Conservation (phyloP, 768 basidiomycete species). For the Leccinum ochraceum region DNA sequence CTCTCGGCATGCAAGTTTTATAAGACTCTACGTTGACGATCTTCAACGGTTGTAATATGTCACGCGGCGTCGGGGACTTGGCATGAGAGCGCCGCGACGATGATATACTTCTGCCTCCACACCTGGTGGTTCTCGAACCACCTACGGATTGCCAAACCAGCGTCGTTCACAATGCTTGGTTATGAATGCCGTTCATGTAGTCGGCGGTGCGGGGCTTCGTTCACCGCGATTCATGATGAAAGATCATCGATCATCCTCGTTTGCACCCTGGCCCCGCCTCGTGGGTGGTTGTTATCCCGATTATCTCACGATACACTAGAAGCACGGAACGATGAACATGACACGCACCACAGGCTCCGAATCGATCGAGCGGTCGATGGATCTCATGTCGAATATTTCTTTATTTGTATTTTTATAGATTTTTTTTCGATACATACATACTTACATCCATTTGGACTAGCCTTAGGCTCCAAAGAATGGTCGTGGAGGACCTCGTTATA, state of each 20-base stretch:
- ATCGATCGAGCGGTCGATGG: not conserved
- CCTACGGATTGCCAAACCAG: not conserved
- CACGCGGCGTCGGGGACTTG: too few species aligned
- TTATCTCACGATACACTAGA: not conserved
- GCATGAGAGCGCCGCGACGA: too few species aligned
- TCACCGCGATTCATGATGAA: not conserved
- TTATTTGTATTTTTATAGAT: not conserved
- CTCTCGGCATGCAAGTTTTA: too few species aligned
- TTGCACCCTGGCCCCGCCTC: not conserved
- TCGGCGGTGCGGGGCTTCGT: not conserved
- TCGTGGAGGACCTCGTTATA: too few species aligned
- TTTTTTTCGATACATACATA: too few species aligned
- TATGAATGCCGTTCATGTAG: not conserved
- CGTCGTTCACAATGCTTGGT: not conserved
- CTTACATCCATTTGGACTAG: too few species aligned
- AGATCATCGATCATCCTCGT: not conserved
- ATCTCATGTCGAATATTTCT: not conserved
- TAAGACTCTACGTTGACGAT: too few species aligned
- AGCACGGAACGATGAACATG: not conserved
- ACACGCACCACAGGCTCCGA: not conserved
- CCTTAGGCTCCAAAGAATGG: too few species aligned
- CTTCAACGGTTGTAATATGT: too few species aligned
- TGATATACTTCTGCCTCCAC: too few species aligned
- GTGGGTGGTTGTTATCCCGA: not conserved
- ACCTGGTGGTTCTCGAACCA: not conserved